Evolutionary conservation across 2,329 filamentous ascomycete species (phyloP), one percentile per base, ranked within the genome.

Genomic region (Thelonectria blattea): DNA sequence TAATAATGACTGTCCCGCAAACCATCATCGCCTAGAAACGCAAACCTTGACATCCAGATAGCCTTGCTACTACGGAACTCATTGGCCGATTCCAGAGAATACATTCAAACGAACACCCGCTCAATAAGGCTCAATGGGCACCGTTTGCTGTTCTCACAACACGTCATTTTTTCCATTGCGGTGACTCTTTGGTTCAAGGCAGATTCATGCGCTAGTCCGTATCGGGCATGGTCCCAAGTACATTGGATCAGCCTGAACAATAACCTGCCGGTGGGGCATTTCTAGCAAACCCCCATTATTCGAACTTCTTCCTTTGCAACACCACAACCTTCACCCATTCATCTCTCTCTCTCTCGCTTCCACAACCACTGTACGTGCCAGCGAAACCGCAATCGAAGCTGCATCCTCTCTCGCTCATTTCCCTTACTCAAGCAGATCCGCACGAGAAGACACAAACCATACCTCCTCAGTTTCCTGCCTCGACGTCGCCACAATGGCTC

Each of bases 401-500:
- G 11, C 22, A 32, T 47, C 37, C 15, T 34, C 20, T 14, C 17
- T 53, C n/a, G 8, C 27, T 12, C 20, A 27, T 30, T 27, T 52
- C 9, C 8, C 18, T 47, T 37, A 37, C 27, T 10, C 41, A 18
- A 48, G 15, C 20, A 54, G 39, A 47, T 20, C 24, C 37, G 17
- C 27, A 42, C 32, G 30, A 39, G 42, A 52, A 18, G 22, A 42
- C 7, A 45, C 34, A 32, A 17, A 8, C 51, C 4, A 10, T 3
- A 27, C 7, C 18, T 20, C 42, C 8, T 47, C 24, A 8, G 7
- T 48, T 41, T 55, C 45, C 34, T n/a, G 39, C 54, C 30, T 54
- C 51, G 52, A 52, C 22, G 54, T 56, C 43, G 56, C 45, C 43
- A 62, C 52, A 42, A 78, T 78, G 75, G 75, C 75, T 57, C 75